A percentile compares a stretch with the other conserved stretches of the same genome.
These are phyloP conservation scores for Gigaspora rosea DNA, from an alignment of 192 early-diverging fungal species.

Conservation along the genomic window DNA sequence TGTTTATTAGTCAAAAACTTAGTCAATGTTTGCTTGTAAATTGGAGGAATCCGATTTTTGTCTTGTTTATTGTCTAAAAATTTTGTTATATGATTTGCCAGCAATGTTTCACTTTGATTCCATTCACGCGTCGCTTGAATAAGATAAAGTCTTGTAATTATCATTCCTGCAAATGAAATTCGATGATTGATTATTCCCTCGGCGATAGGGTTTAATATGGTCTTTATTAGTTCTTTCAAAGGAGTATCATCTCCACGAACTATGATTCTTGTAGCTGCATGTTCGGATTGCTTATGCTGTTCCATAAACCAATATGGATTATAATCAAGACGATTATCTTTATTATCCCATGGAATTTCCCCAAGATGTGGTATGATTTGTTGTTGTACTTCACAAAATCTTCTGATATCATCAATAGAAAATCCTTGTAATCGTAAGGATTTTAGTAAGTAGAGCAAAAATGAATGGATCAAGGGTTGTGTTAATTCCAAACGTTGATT, in stretches of 20 bases:
- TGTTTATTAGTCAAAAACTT: not conserved
- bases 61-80: too few species aligned
- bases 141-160: constrained; percentile 11
- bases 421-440: constrained; percentile 10
- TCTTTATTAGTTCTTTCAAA: not conserved
- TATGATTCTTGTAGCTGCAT: not conserved
- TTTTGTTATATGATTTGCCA: not conserved
- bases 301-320: constrained; percentile 23
- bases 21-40: constrained; percentile 13
- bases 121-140: constrained; percentile 18
- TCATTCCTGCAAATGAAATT: constrained; percentile 23
- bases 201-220: not conserved
- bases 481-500: not conserved
- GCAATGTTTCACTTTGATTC: not conserved
- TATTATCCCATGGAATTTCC: constrained; percentile 5
- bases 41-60: not conserved
- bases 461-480: constrained; percentile 7
- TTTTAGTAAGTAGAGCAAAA: constrained; percentile 27
- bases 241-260: not conserved
- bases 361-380: constrained; percentile 22
- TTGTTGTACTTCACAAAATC: constrained; percentile 19
- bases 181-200: not conserved
- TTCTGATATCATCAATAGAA: constrained; percentile 22
- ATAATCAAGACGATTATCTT: constrained; percentile 12
- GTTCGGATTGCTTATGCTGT: not conserved